A percentile compares a stretch with the other conserved stretches of the same genome.
These are phyloP conservation scores for Nicotiana noctiflora DNA, from an alignment of 257 asterid species.

Conservation along the genomic window DNA sequence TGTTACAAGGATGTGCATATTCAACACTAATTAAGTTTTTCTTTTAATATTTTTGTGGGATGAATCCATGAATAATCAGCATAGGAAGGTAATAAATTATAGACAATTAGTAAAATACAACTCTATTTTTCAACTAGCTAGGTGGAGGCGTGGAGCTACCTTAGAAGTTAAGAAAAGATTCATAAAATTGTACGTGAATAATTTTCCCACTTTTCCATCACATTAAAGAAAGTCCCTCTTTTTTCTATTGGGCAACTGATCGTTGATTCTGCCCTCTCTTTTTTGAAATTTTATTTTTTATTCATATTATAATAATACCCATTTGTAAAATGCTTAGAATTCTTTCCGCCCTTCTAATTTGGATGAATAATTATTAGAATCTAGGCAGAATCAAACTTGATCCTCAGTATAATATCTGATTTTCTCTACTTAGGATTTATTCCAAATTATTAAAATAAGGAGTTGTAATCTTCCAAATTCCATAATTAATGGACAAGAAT, in stretches of 20 bases:
- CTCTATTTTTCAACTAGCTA: background rate
- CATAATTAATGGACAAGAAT: slow-evolving; percentile 9
- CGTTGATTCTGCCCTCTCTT: background rate
- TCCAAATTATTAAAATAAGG: background rate
- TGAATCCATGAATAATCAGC: too few relatives aligned
- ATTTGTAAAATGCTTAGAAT: background rate
- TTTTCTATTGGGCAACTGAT: background rate
- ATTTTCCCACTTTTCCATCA: background rate
- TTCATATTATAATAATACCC: background rate
- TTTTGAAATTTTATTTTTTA: background rate
- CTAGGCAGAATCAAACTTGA: background rate
- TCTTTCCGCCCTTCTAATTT: background rate
- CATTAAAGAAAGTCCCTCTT: background rate
- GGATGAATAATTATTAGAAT: slow-evolving; percentile 6
- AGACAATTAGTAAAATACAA: background rate
- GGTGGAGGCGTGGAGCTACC: background rate
- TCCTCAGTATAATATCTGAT: background rate
- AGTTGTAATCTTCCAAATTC: background rate
- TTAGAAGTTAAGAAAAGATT: background rate
- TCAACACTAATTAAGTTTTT: background rate
- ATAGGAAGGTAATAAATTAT: background rate
- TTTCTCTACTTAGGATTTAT: background rate
- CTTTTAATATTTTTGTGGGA: background rate
- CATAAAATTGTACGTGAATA: background rate
- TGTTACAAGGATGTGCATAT: too few relatives aligned